A percentile compares a stretch with the other conserved stretches of the same genome.
Evolutionary conservation across 345 rosid genomes (phyloP).

Genomic region (Syzygium aromaticum): DNA sequence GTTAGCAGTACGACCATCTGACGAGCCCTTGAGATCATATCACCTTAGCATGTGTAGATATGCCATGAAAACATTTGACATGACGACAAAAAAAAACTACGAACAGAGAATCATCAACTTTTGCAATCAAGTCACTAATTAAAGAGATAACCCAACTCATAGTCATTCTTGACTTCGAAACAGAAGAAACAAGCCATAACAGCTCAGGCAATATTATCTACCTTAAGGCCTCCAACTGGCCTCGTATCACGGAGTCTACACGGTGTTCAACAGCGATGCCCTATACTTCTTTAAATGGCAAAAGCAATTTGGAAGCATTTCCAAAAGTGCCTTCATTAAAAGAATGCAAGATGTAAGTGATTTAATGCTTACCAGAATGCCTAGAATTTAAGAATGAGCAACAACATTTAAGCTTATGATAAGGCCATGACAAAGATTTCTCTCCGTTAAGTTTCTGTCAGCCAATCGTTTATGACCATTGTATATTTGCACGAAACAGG

Average conservation of each 20-base stretch:
- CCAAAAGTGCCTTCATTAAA: slow-evolving; percentile 23
- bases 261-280: slow-evolving; percentile 21
- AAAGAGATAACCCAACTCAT: neutral
- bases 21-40: slow-evolving; percentile 56
- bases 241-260: slow-evolving; percentile 46
- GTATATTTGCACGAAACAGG: neutral
- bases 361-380: neutral
- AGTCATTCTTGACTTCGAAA: neutral
- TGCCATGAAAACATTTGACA: slow-evolving; percentile 24
- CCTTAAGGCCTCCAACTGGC: slow-evolving; percentile 48
- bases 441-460: neutral
- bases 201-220: neutral
- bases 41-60: slow-evolving; percentile 23
- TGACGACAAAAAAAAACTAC: slow-evolving; percentile 56
- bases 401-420: neutral
- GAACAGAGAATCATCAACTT: neutral
- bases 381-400: neutral
- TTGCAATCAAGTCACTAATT: neutral
- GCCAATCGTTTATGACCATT: neutral
- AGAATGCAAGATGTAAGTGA: neutral
- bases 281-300: slow-evolving; percentile 24
- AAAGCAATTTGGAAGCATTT: slow-evolving; percentile 38
- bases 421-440: neutral
- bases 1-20: slow-evolving; percentile 30
- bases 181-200: neutral